These are phyloP conservation scores for Ophiostoma tasmaniense DNA, from an alignment of 2,329 filamentous ascomycete species.

Conservation along the genomic window DNA sequence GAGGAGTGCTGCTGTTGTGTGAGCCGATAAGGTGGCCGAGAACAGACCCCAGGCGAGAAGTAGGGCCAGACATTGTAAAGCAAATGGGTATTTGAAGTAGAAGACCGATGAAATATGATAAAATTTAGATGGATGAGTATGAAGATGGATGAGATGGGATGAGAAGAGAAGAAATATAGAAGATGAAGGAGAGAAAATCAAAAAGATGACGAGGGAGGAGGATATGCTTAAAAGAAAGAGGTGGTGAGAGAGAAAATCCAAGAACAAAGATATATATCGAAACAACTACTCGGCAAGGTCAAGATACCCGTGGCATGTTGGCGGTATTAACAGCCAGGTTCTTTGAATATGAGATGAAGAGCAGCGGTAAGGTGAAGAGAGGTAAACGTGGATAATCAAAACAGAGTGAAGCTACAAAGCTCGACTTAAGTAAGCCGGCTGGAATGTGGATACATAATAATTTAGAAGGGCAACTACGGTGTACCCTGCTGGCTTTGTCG, in stretches of 20 bases:
- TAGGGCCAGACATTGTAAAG: constrained; percentile 52
- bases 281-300: neutral
- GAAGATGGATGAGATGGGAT: neutral
- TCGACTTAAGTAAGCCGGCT: neutral
- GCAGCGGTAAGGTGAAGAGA: neutral
- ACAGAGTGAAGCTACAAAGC: neutral
- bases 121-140: neutral
- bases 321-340: neutral
- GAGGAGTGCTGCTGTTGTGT: constrained; percentile 10
- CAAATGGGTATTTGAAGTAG: neutral
- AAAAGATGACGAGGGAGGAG: neutral
- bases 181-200: neutral
- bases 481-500: neutral
- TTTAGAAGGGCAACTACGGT: neutral
- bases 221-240: neutral
- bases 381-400: neutral
- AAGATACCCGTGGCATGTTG: neutral
- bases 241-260: neutral
- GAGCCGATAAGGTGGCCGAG: constrained; percentile 40
- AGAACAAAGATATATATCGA: neutral
- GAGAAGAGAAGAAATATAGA: neutral
- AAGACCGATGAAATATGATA: neutral
- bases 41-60: constrained; percentile 52
- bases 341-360: neutral
- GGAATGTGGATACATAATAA: neutral